phyloP scores from a whole-genome alignment of 2,329 filamentous ascomycete genomes.

The Ceratocystis diversiconidia region DNA sequence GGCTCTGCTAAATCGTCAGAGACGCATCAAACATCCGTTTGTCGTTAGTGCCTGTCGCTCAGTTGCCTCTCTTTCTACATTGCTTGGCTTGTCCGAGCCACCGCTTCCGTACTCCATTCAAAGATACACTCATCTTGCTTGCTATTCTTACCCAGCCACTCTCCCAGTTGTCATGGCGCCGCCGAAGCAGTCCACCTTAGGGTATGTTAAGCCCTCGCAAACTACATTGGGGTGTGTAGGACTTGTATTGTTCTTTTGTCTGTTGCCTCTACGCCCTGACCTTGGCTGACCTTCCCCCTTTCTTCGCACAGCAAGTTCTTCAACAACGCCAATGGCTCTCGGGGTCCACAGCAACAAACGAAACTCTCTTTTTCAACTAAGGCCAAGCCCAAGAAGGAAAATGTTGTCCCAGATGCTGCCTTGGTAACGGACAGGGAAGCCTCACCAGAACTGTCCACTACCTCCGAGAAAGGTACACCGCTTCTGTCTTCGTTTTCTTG shows the following conservation, averaged over 20 bases:
- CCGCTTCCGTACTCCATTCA: no score
- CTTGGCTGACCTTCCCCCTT: not conserved
- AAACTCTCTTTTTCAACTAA: conserved; percentile 63
- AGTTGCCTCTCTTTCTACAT: not conserved
- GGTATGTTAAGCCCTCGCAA: conserved; percentile 70
- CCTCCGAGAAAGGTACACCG: conserved; percentile 18
- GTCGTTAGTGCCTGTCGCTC: not conserved
- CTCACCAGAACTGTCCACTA: conserved; percentile 7
- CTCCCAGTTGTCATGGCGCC: conserved; percentile 29
- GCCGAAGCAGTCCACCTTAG: conserved; percentile 66
- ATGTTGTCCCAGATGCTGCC: not conserved
- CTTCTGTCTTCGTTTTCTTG: not conserved
- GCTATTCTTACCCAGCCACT: not conserved
- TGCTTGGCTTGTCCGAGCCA: not conserved
- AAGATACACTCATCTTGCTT: not conserved
- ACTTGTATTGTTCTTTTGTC: not conserved
- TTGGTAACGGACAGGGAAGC: conserved; percentile 21
- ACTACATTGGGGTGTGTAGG: conserved; percentile 55
- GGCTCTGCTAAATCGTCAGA: not conserved
- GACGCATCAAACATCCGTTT: not conserved
- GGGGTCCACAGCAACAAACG: conserved; percentile 53
- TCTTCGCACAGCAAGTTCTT: conserved; percentile 68
- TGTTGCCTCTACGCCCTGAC: not conserved
- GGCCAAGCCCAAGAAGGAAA: conserved; percentile 29
- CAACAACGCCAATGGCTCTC: conserved; percentile 44